Evolutionary conservation across 1,284 basidiomycete species (phyloP).

Genomic region (Moesziomyces sp.): DNA sequence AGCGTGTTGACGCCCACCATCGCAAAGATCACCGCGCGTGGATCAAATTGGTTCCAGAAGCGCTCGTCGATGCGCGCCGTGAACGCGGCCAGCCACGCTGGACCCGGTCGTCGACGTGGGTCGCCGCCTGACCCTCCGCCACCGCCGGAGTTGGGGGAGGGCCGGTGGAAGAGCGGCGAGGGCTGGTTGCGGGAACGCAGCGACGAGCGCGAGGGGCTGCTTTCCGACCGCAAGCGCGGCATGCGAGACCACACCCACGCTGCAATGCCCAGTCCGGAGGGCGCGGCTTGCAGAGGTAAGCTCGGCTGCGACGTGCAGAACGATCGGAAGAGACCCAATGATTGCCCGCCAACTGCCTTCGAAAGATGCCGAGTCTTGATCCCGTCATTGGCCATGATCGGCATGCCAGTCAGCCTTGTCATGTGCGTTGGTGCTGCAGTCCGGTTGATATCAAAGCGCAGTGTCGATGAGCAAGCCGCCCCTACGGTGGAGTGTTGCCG

Average conservation of each 20-base stretch:
- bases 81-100: conserved; percentile 1
- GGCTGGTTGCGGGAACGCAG: conserved; percentile 2
- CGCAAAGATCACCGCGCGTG: conserved; percentile 26
- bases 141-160: not conserved
- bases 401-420: no score
- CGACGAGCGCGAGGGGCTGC: not conserved
- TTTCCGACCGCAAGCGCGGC: conserved; percentile 12
- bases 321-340: conserved; percentile 1
- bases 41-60: conserved; percentile 9
- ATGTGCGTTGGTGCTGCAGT: no score
- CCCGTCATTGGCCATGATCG: no score
- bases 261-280: not conserved
- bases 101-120: not conserved
- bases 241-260: conserved; percentile 7
- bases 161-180: conserved; percentile 16
- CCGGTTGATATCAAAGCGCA: no score
- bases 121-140: not conserved
- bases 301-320: conserved; percentile 9
- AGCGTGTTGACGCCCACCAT: conserved; percentile 47
- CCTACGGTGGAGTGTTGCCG: no score
- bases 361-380: no score
- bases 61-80: conserved; percentile 6
- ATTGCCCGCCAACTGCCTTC: no score
- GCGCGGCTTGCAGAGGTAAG: not conserved
- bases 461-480: no score